Conservation (phyloP, 345 rosid species). For the Reutealis trisperma region DNA sequence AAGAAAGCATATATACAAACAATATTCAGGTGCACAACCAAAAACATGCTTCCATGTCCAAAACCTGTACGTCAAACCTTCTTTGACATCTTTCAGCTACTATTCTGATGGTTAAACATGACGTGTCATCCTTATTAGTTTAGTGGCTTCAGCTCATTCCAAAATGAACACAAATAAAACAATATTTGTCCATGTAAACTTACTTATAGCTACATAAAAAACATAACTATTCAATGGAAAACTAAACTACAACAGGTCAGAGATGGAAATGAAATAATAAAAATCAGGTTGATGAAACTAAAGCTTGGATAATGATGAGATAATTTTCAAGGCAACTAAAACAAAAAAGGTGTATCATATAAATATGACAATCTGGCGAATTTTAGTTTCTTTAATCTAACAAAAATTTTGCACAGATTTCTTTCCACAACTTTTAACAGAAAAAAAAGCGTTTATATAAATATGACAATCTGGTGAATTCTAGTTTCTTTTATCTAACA, state of each 20-base stretch:
- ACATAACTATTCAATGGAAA: background rate
- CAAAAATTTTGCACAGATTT: background rate
- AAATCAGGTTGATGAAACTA: background rate
- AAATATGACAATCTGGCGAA: background rate
- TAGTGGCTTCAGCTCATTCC: slow-evolving; percentile 12
- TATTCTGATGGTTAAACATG: background rate
- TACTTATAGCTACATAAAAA: background rate
- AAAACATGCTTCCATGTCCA: slow-evolving; percentile 3
- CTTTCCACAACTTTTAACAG: background rate
- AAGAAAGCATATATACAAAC: background rate
- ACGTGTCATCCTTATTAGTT: background rate
- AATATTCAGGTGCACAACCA: background rate
- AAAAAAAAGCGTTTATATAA: background rate
- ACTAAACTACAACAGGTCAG: background rate
- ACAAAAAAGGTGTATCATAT: background rate
- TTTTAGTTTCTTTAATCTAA: background rate
- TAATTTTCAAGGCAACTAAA: background rate
- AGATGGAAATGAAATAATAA: background rate
- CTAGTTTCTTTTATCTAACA: background rate
- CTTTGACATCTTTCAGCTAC: background rate
- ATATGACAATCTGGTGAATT: background rate
- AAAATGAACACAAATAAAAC: slow-evolving; percentile 2
- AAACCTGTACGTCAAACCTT: slow-evolving; percentile 2
- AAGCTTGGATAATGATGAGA: too few relatives aligned
- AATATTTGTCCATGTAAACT: slow-evolving; percentile 8